Evolutionary conservation across 768 basidiomycete genomes (phyloP), one percentile per base, ranked within the genome.

Genomic region (Lactarius vividus): DNA sequence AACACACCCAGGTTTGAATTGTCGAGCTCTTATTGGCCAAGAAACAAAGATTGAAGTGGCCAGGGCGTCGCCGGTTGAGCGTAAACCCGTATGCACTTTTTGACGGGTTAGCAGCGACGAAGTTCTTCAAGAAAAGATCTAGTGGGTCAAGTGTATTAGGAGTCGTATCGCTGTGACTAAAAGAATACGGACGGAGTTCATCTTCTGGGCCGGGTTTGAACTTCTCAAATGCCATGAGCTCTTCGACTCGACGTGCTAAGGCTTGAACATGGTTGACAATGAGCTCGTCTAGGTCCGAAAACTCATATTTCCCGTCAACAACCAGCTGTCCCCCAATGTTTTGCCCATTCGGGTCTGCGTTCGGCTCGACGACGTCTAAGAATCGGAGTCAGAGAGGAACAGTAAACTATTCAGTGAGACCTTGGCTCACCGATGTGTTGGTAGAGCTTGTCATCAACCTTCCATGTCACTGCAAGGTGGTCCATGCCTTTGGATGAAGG

Each of bases 391-490:
- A 63, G 49, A 54, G 16, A 62, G 35, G 46, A 61, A 42, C 29
- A 39, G 49, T 15, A 6, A 42, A 20, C 52, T 11, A 29, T 8
- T 1, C 10, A 8, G 29, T 20, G 26, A 11, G 16, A 13, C 46
- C 1, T 33, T 23, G 39, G 72, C 89, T 59, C 73, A 94, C 95
- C 95, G 64, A 99, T 91, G 74, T 99, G 97, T 74, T 98, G 97
- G 76, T 92, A 98, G 31, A 99, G 79, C 66, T 88, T 92, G 64
- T 97, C 91, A 69, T 96, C 96, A 2, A 99, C 95, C 78, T 98
- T 99, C 97, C 97, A 99, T 0, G 97, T 99, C 11, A 99, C 91
- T 53, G 96, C 96, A 42, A 99, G 81, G 78, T 98, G 97, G 71
- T 97, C 85, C 42, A 83, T 79, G 16, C 96, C 96, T 76, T 96